A percentile compares a stretch with the other conserved stretches of the same genome.
phyloP scores from a whole-genome alignment of 805 yeast species.

The Kregervanrija fluxuum region DNA sequence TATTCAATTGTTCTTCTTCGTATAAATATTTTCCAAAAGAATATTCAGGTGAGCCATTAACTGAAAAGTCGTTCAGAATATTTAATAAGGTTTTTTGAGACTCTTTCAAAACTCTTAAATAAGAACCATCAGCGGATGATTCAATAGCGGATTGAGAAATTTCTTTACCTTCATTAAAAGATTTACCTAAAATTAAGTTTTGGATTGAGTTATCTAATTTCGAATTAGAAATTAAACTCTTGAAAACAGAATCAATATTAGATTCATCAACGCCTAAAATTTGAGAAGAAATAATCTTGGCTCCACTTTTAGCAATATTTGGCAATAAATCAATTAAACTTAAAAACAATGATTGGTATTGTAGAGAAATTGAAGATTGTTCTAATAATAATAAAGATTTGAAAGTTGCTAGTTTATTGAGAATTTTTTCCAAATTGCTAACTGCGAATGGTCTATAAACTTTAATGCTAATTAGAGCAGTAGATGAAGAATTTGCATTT shows the following conservation, averaged over 20 bases:
- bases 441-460: constrained; percentile 70
- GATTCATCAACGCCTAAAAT: constrained; percentile 34
- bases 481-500: constrained; percentile 12
- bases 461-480: constrained; percentile 49
- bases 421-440: constrained; percentile 39
- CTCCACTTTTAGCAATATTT: constrained; percentile 36
- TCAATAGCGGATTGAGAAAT: constrained; percentile 29
- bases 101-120: constrained; percentile 67
- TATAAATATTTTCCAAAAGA: constrained; percentile 76
- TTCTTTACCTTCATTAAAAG: constrained; percentile 20
- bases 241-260: constrained; percentile 36
- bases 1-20: constrained; percentile 42
- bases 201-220: constrained; percentile 50
- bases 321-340: constrained; percentile 63
- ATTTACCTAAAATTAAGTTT: constrained; percentile 52
- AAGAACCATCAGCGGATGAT: constrained; percentile 67
- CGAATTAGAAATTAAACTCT: constrained; percentile 46
- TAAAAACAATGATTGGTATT: constrained; percentile 43
- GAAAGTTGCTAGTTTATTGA: constrained; percentile 1
- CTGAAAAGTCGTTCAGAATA: constrained; percentile 47
- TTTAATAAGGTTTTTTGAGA: constrained; percentile 36
- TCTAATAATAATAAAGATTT: constrained; percentile 49
- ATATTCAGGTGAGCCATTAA: constrained; percentile 71
- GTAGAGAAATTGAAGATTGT: constrained; percentile 42
- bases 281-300: constrained; percentile 53